phyloP scores from a whole-genome alignment of 192 early-diverging fungal species.

The Mortierella antarctica region DNA sequence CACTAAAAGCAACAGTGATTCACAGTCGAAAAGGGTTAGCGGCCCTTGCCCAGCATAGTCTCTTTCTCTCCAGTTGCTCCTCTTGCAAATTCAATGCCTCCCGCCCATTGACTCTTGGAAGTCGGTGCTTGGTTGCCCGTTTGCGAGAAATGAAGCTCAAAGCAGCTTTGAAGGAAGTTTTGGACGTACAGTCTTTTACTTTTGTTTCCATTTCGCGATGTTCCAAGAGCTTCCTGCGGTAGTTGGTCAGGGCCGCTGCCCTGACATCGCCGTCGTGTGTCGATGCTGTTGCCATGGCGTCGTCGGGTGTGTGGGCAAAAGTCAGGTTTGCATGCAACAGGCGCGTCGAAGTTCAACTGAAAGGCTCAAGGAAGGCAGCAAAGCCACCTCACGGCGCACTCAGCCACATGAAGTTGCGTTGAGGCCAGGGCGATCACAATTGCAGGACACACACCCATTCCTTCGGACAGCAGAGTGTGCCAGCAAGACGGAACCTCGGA shows the following conservation, averaged over 20 bases:
- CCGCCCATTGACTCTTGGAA: neutral
- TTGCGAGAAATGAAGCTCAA: neutral
- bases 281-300: slow-evolving; percentile 27
- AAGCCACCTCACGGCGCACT: neutral
- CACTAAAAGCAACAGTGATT: slow-evolving; percentile 57
- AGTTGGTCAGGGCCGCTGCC: slow-evolving; percentile 84
- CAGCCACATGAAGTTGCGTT: no score
- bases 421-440: neutral
- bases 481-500: neutral
- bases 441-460: neutral
- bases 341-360: neutral
- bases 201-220: slow-evolving; percentile 96
- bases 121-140: neutral
- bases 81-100: no score
- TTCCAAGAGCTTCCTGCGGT: slow-evolving; percentile 89
- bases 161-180: neutral
- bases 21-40: slow-evolving; percentile 11
- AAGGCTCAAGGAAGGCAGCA: neutral
- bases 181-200: slow-evolving; percentile 86
- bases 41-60: no score
- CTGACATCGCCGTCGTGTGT: slow-evolving; percentile 67
- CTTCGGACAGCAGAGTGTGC: neutral
- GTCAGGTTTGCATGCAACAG: no score
- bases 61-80: no score
- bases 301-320: no score